These are phyloP conservation scores for Hypsizygus marmoreus DNA, from an alignment of 768 basidiomycete species.

Conservation along the genomic window DNA sequence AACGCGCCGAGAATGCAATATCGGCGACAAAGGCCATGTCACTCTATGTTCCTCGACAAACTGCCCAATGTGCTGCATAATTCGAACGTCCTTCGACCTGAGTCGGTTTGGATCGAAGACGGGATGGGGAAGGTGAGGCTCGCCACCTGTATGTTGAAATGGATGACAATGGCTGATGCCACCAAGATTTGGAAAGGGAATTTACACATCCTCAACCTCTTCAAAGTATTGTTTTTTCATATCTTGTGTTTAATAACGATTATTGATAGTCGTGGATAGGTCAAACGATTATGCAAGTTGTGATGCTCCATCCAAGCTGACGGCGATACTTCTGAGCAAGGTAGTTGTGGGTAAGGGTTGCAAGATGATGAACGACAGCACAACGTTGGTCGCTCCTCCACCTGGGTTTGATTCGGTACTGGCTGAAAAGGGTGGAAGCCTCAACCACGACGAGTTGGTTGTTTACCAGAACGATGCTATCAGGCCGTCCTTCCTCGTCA, in stretches of 20 bases:
- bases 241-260: conserved; percentile 1
- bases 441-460: conserved; percentile 73
- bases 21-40: conserved; percentile 62
- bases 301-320: conserved; percentile 50
- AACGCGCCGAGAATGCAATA: conserved; percentile 60
- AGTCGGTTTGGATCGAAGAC: conserved; percentile 68
- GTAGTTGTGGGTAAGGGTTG: conserved; percentile 71
- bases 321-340: conserved; percentile 70
- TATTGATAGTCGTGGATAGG: conserved; percentile 25
- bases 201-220: conserved; percentile 76
- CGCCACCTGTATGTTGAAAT: conserved; percentile 2
- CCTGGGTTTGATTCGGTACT: conserved; percentile 71
- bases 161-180: not conserved
- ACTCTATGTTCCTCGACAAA: conserved; percentile 52
- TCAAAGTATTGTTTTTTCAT: conserved; percentile 47
- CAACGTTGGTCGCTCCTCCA: conserved; percentile 56
- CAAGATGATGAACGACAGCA: conserved; percentile 63
- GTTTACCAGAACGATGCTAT: conserved; percentile 74
- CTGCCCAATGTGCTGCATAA: conserved; percentile 65
- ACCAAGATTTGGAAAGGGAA: conserved; percentile 66
- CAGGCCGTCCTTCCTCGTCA: conserved; percentile 67
- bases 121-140: conserved; percentile 62
- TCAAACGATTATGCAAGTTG: conserved; percentile 73
- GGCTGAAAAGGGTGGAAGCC: conserved; percentile 61
- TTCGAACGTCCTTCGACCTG: conserved; percentile 64